Percentiles rank a stretch among this genome's conserved stretches.
phyloP scores from a whole-genome alignment of 2,329 filamentous ascomycete genomes.

The Phoma sp. region DNA sequence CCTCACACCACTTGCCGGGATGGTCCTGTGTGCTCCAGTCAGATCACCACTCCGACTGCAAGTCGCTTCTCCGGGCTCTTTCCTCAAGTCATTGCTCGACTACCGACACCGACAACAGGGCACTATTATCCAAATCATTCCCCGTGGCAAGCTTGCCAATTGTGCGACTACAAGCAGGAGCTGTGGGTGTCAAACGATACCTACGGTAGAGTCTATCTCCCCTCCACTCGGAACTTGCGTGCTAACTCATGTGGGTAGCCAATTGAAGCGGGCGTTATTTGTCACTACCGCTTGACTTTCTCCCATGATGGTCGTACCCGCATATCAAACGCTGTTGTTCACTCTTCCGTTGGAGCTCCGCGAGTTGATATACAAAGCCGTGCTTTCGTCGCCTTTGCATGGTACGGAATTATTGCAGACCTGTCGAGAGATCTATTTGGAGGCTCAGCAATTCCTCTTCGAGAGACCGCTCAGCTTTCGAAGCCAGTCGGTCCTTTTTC shows the following conservation, averaged over 20 bases:
- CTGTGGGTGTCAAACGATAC: not conserved
- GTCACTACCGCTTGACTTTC: not conserved
- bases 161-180: not conserved
- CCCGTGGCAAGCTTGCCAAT: not conserved
- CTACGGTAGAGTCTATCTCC: not conserved
- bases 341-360: conserved; percentile 41
- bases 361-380: conserved; percentile 36
- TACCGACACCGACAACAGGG: not conserved
- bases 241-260: conserved; percentile 5
- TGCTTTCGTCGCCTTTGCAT: conserved; percentile 25
- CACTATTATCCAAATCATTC: not conserved
- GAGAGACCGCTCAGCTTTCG: conserved; percentile 36
- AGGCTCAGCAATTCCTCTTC: conserved; percentile 40
- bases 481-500: conserved; percentile 27
- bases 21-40: not conserved
- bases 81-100: not conserved
- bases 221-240: not conserved
- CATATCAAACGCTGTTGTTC: conserved; percentile 17
- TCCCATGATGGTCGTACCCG: not conserved
- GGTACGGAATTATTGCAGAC: conserved; percentile 30
- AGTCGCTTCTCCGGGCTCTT: not conserved
- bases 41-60: conserved; percentile 2
- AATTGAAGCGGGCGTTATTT: not conserved
- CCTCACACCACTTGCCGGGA: conserved; percentile 11
- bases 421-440: conserved; percentile 36